Conservation (phyloP, 768 basidiomycete species). For the Trametopsis cervina region DNA sequence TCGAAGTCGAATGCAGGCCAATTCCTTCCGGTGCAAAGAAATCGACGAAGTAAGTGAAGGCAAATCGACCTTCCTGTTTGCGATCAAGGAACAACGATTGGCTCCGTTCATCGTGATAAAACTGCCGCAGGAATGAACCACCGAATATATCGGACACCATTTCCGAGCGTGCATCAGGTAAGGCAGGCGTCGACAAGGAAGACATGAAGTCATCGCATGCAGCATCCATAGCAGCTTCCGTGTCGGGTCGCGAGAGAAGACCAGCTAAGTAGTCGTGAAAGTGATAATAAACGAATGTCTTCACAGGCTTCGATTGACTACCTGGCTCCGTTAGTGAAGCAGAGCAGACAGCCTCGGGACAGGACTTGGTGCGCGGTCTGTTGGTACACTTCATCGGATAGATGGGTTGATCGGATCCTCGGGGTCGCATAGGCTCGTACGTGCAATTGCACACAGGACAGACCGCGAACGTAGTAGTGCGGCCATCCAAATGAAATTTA, state of each 20-base stretch:
- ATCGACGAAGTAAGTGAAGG: slow-evolving; percentile 7
- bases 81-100: slow-evolving; percentile 4
- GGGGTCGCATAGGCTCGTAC: slow-evolving; percentile 2
- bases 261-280: slow-evolving; percentile 6
- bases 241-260: not conserved
- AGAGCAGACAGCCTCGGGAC: not conserved
- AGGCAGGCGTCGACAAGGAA: not conserved
- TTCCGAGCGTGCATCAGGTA: not conserved
- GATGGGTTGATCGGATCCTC: not conserved
- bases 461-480: slow-evolving; percentile 12
- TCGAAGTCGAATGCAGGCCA: not conserved
- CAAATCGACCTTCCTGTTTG: not conserved
- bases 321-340: not conserved
- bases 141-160: not conserved
- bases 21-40: slow-evolving; percentile 5
- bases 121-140: not conserved
- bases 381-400: slow-evolving; percentile 11
- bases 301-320: not conserved
- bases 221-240: slow-evolving; percentile 2
- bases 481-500: slow-evolving; percentile 12
- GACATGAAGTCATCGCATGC: slow-evolving; percentile 12
- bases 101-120: not conserved
- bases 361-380: slow-evolving; percentile 1
- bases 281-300: slow-evolving; percentile 2
- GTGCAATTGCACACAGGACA: slow-evolving; percentile 13